phyloP scores from a whole-genome alignment of 257 asterid genomes.

The Solanum rostratum region DNA sequence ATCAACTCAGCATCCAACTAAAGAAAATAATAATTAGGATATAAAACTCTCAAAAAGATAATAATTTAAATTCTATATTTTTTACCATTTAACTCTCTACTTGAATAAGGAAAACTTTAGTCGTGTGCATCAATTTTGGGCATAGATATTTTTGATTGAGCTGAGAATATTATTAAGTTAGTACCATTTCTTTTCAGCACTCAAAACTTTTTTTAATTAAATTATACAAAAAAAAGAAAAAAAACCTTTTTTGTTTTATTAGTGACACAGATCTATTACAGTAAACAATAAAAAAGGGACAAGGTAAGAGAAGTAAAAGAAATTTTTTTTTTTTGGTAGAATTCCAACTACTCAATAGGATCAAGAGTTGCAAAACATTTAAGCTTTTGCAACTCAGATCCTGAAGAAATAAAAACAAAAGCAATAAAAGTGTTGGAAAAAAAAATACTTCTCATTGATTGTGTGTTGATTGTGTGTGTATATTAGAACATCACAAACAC shows the following conservation, averaged over 20 bases:
- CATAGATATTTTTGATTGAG: not conserved
- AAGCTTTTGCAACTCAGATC: not conserved
- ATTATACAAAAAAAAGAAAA: not conserved
- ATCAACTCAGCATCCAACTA: too few species aligned
- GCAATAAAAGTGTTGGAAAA: not conserved
- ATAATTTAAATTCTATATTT: not conserved
- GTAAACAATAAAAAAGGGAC: not conserved
- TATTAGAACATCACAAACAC: not conserved
- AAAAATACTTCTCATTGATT: not conserved
- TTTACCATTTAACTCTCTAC: not conserved
- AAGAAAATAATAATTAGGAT: not conserved
- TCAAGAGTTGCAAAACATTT: not conserved
- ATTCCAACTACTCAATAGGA: conserved; percentile 1
- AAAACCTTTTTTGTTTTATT: not conserved
- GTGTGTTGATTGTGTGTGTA: not conserved
- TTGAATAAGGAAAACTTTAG: not conserved
- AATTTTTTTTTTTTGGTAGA: not conserved
- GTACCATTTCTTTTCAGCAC: too few species aligned
- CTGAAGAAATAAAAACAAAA: not conserved
- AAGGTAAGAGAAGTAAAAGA: not conserved
- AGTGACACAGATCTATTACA: not conserved
- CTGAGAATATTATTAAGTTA: not conserved
- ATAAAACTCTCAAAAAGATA: not conserved
- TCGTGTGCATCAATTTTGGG: not conserved
- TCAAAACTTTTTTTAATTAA: too few species aligned